Conservation (phyloP, 1,139 yeast genomes). For the Keqinozyma sinolaborantium region DNA sequence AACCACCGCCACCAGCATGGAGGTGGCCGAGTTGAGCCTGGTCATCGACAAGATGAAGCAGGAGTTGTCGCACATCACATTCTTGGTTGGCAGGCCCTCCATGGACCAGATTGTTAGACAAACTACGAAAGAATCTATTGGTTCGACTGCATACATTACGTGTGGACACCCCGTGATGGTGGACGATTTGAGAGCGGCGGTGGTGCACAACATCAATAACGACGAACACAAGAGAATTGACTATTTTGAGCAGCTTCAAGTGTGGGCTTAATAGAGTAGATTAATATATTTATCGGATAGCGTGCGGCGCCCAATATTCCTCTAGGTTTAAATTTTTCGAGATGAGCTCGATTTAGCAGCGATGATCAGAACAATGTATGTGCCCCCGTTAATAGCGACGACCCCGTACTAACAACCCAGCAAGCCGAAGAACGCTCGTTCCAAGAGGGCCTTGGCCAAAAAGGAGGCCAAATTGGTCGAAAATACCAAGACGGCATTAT, state of each 20-base stretch:
- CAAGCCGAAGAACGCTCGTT: slow-evolving; percentile 89
- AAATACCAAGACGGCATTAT: slow-evolving; percentile 84
- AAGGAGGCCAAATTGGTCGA: slow-evolving; percentile 87
- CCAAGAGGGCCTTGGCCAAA: slow-evolving; percentile 90
- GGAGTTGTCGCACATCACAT: slow-evolving; percentile 27
- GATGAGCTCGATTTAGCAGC: no score
- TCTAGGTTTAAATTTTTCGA: no score
- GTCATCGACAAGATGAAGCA: slow-evolving; percentile 11
- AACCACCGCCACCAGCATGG: slow-evolving; percentile 1
- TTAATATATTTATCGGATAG: neutral
- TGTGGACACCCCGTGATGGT: slow-evolving; percentile 51
- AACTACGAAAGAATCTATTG: slow-evolving; percentile 32
- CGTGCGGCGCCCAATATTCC: no score
- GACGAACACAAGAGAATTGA: slow-evolving; percentile 36
- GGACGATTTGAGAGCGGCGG: slow-evolving; percentile 43
- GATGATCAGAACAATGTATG: slow-evolving; percentile 69
- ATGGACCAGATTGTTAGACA: slow-evolving; percentile 30
- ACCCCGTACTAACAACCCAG: slow-evolving; percentile 8
- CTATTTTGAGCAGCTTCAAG: slow-evolving; percentile 44
- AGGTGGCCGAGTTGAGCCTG: neutral
- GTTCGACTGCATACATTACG: slow-evolving; percentile 42
- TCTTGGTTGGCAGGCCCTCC: slow-evolving; percentile 46
- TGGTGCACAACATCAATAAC: slow-evolving; percentile 23
- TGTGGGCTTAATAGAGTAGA: slow-evolving; percentile 27
- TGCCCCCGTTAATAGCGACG: slow-evolving; percentile 8